phyloP scores from a whole-genome alignment of 805 yeast genomes.

The Kazachstania taianensis region DNA sequence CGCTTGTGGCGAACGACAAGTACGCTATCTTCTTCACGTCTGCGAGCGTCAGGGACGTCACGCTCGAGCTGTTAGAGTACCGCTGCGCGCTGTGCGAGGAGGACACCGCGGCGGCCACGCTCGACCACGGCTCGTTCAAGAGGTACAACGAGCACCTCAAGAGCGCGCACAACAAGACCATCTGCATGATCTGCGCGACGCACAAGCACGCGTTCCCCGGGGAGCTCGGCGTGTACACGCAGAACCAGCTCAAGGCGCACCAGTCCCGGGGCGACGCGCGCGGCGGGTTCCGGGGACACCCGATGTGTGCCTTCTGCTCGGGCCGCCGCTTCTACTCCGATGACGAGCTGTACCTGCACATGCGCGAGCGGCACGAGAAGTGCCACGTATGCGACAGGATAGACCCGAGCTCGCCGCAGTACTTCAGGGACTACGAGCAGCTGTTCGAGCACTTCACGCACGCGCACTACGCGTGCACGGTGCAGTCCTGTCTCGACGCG shows the following conservation, averaged over 20 bases:
- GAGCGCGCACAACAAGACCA: slow-evolving; percentile 47
- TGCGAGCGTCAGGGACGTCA: slow-evolving; percentile 35
- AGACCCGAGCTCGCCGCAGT: slow-evolving; percentile 53
- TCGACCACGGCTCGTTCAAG: slow-evolving; percentile 40
- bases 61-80: slow-evolving; percentile 42
- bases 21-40: slow-evolving; percentile 54
- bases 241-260: slow-evolving; percentile 57
- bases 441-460: slow-evolving; percentile 64
- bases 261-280: slow-evolving; percentile 58
- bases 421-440: slow-evolving; percentile 66
- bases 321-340: slow-evolving; percentile 72
- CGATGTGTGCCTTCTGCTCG: slow-evolving; percentile 72
- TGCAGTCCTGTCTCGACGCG: slow-evolving; percentile 71
- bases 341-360: slow-evolving; percentile 75
- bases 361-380: slow-evolving; percentile 74
- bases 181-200: slow-evolving; percentile 70
- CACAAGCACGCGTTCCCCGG: slow-evolving; percentile 66
- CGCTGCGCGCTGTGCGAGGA: slow-evolving; percentile 48
- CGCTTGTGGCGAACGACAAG: slow-evolving; percentile 29
- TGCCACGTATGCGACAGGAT: slow-evolving; percentile 82
- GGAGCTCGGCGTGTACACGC: slow-evolving; percentile 56
- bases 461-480: slow-evolving; percentile 70
- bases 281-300: slow-evolving; percentile 68
- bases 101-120: slow-evolving; percentile 14
- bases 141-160: slow-evolving; percentile 56